Base-by-base conservation (phyloP, 345 rosid species). In the Toxicodendron radicans region DNA sequence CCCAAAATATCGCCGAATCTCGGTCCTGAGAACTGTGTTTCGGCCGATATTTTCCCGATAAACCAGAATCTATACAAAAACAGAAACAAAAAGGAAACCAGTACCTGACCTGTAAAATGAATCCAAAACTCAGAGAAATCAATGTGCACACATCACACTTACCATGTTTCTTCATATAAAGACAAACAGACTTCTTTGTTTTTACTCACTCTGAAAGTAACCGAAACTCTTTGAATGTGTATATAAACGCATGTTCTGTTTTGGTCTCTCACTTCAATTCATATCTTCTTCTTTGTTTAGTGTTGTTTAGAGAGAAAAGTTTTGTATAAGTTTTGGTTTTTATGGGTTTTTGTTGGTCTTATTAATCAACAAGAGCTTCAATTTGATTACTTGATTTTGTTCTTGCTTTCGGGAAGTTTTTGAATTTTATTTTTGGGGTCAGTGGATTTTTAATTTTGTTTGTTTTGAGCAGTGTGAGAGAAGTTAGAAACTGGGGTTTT, bases 21-120 rank as follows among this genome's bases (percentile, higher is more conserved):
- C 58, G 58, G 43, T 18, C 1, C 0, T 0, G 1, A 7, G 4
- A 8, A 49, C 16, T 35, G 52, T 30, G 58, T 30, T 66, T 66
- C 71, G 70, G 43, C 71, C 71, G 71, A 66, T 16, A 66, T 17
- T 49, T 49, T 30, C 13, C 16, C 43, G 24, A 9, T 3, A 66
- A 27, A 27, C 9, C 71, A 17, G 9, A 27, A 10, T 20, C 3
- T 24, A 33, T 8, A 32, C 21, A 61, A 61, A 61, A 32, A 6
- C 10, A 18, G 46, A 3, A 60, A 60, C 13, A 59, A 13, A 32
- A 7, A 14, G 43, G 2, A 27, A 27, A 27, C 30, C 14, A 58
- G 30, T 13, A 30, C 35, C 11, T 27, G 70, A 66, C 57, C 57
- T 24, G 58, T 66, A 66, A 8, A 49, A 49, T 57, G 52, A 66